Evolutionary conservation across 2,329 filamentous ascomycete genomes (phyloP).

Genomic region (Pseudogymnoascus sp.): DNA sequence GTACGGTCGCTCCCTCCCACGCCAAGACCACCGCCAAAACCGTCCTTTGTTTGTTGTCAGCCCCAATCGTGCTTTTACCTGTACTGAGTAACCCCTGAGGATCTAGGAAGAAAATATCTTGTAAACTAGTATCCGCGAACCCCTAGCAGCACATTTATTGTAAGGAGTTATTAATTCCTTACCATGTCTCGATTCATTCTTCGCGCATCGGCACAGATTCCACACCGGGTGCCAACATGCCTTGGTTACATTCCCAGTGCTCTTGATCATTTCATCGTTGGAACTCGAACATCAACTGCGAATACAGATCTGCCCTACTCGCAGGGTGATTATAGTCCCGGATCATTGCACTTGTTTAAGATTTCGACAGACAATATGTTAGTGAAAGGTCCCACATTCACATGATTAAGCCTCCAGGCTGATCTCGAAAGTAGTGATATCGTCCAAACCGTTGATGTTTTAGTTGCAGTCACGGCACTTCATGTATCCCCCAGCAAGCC

Average conservation of each 20-base stretch:
- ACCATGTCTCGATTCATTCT: neutral
- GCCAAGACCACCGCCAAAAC: too few species aligned
- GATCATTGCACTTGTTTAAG: neutral
- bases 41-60: too few species aligned
- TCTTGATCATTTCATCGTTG: neutral
- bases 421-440: neutral
- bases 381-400: neutral
- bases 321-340: neutral
- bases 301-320: neutral
- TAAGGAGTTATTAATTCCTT: neutral
- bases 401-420: neutral
- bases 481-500: neutral
- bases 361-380: neutral
- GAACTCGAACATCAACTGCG: neutral
- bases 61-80: too few species aligned
- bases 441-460: neutral
- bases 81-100: neutral
- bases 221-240: neutral
- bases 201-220: neutral
- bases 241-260: neutral
- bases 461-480: neutral
- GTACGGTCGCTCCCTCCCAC: too few species aligned
- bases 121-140: neutral
- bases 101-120: neutral
- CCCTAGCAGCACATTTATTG: neutral